These are phyloP conservation scores for Suillus subaureus DNA, from an alignment of 768 basidiomycete genomes.

Conservation along the genomic window DNA sequence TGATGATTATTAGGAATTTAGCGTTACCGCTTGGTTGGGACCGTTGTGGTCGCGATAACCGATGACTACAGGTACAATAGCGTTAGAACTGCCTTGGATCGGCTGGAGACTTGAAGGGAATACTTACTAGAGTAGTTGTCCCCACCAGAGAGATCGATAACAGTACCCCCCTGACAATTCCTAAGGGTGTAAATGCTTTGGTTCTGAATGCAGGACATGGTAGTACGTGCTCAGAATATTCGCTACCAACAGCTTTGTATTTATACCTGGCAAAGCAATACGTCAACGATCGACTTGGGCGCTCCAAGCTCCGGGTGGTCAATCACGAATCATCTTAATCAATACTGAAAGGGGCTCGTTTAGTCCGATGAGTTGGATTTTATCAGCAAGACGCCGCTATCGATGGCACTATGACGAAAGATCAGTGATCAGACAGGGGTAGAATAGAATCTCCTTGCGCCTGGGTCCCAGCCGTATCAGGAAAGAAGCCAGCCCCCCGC, in stretches of 20 bases:
- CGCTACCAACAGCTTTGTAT: neutral
- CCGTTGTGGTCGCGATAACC: slow-evolving; percentile 47
- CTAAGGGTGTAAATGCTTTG: slow-evolving; percentile 47
- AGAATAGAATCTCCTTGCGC: neutral
- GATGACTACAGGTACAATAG: slow-evolving; percentile 40
- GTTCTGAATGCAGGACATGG: slow-evolving; percentile 31
- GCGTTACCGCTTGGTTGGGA: slow-evolving; percentile 49
- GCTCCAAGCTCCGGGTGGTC: neutral
- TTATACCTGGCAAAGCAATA: slow-evolving; percentile 3
- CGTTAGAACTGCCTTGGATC: neutral
- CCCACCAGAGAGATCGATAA: slow-evolving; percentile 55
- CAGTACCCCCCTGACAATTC: slow-evolving; percentile 55
- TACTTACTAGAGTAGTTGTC: slow-evolving; percentile 50
- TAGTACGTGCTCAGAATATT: neutral
- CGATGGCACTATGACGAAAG: slow-evolving; percentile 1
- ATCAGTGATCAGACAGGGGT: neutral
- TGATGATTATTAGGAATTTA: slow-evolving; percentile 4
- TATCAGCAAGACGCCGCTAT: slow-evolving; percentile 4
- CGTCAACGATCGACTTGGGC: neutral
- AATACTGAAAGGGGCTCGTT: neutral
- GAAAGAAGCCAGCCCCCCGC: neutral
- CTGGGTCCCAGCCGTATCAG: neutral
- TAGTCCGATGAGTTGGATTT: neutral
- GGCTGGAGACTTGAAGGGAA: neutral
- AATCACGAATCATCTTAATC: neutral